Evolutionary conservation across 1,284 basidiomycete genomes (phyloP), one percentile per base, ranked within the genome.

Genomic region (Ceratobasidium sp.): DNA sequence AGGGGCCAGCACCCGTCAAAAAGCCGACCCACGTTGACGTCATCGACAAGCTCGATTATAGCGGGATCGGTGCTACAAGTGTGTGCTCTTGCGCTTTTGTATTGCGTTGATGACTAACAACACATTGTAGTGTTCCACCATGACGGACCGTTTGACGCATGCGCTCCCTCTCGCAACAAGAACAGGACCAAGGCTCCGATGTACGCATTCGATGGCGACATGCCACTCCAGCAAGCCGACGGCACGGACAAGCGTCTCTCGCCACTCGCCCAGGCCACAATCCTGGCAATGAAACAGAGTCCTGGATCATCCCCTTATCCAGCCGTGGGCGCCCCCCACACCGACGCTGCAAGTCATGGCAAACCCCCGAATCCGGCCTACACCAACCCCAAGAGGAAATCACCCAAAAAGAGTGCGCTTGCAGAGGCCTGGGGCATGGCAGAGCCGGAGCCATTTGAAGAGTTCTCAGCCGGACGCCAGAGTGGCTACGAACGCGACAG

Each of bases 101-200:
- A 61, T 54, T 75, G 74, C 77, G 51, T 76, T 69, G 31, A 71
- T 75, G 58, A 68, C 61, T 62, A 37, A 59, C 46, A 43, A 37
- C 13, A 16, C 39, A 59, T 39, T 37, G 46, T 77, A 94, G 92
- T 92, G 88, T 92, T 94, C 83, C 92, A 94, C 80, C 93, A 94
- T 79, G 93, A 94, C 79, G 92, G 93, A 29, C 92, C 92, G 7
- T 94, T 94, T 80, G 92, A 94, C 80, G 93, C 93, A 34, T 94
- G 92, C 80, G 92, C 92, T 0, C 93, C 93, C 1, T 93, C 92
- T 74, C 90, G 93, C 79, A 94, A 94, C 83, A 88, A 89, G 61
- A 89, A 92, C 79, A 88, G 86, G 79, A 87, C 86, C 80, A 90
- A 88, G 80, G 92, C 93, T 13, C 92, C 92, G 61, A 91, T 94